phyloP scores from a whole-genome alignment of 495 filamentous ascomycete species.

The Aspergillus biplanus region DNA sequence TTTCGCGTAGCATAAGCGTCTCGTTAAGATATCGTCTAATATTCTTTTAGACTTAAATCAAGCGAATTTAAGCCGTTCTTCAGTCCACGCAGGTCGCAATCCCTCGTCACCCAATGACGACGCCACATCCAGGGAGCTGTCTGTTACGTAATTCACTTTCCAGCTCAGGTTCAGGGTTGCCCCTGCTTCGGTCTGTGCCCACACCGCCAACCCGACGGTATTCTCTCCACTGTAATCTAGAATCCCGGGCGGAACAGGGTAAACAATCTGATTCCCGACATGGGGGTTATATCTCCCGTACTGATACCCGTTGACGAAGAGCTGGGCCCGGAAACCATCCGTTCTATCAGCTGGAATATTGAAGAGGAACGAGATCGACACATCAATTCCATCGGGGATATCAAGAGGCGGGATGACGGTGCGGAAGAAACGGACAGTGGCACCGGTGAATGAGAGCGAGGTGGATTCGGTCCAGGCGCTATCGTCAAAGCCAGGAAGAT shows the following conservation, averaged over 20 bases:
- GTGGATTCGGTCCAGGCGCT: constrained; percentile 39
- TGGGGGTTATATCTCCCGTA: constrained; percentile 54
- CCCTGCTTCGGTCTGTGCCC: constrained; percentile 50
- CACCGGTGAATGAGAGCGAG: constrained; percentile 44
- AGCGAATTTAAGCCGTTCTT: constrained; percentile 37
- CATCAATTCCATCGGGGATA: constrained; percentile 43
- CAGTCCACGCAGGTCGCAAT: constrained; percentile 46
- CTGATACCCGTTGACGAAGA: constrained; percentile 56
- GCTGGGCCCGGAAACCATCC: constrained; percentile 39
- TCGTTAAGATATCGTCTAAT: no score
- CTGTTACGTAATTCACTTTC: constrained; percentile 41
- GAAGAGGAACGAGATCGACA: constrained; percentile 52
- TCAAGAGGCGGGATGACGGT: constrained; percentile 54
- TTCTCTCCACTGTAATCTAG: constrained; percentile 51
- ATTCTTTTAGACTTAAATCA: constrained; percentile 6
- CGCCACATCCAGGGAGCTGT: constrained; percentile 48
- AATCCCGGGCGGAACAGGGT: constrained; percentile 53
- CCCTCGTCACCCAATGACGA: constrained; percentile 36
- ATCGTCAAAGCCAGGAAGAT: constrained; percentile 62
- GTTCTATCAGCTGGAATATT: constrained; percentile 29
- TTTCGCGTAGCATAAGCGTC: not conserved
- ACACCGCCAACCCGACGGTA: constrained; percentile 50
- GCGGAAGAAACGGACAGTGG: constrained; percentile 62
- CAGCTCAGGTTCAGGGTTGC: constrained; percentile 41
- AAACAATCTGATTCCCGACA: constrained; percentile 55